Evolutionary conservation across 2,329 filamentous ascomycete species (phyloP).

Genomic region (Trematosphaeria pertusa): DNA sequence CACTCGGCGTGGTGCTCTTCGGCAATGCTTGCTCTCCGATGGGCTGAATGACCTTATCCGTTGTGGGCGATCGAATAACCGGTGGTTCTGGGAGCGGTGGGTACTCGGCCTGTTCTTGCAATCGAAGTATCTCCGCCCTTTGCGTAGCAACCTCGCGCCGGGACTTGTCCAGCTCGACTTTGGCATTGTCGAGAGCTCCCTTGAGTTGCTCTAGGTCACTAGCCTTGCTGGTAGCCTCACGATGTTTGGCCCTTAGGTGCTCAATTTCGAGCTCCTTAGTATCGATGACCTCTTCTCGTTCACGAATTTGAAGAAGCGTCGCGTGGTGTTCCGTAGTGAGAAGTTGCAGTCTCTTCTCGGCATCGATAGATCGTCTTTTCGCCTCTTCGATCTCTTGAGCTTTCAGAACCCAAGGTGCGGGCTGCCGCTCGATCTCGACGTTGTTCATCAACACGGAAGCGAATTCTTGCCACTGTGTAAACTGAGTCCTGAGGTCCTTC

Average conservation of each 20-base stretch:
- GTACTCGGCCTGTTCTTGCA: constrained; percentile 16
- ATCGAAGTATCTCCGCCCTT: constrained; percentile 23
- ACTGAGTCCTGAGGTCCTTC: constrained; percentile 43
- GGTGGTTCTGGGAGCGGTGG: neutral
- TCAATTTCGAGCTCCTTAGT: constrained; percentile 76
- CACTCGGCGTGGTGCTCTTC: constrained; percentile 6
- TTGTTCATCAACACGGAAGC: constrained; percentile 53
- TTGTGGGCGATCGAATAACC: too few species aligned
- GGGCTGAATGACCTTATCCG: neutral
- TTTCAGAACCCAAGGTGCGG: constrained; percentile 83
- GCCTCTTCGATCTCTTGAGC: constrained; percentile 82
- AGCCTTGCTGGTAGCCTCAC: constrained; percentile 35
- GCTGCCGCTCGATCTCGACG: constrained; percentile 69
- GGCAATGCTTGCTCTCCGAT: neutral
- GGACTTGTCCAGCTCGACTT: constrained; percentile 29
- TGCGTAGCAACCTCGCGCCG: constrained; percentile 24
- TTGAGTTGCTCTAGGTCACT: constrained; percentile 29
- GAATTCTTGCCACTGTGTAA: constrained; percentile 72
- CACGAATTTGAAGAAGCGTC: constrained; percentile 69
- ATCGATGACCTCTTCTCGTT: constrained; percentile 80
- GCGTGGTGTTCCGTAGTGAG: constrained; percentile 83
- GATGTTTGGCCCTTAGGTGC: constrained; percentile 73
- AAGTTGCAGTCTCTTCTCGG: constrained; percentile 82
- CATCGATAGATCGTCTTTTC: constrained; percentile 80
- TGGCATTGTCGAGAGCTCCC: constrained; percentile 25